Base-by-base conservation (phyloP, 2,329 filamentous ascomycete genomes). In the Alternaria sp. region DNA sequence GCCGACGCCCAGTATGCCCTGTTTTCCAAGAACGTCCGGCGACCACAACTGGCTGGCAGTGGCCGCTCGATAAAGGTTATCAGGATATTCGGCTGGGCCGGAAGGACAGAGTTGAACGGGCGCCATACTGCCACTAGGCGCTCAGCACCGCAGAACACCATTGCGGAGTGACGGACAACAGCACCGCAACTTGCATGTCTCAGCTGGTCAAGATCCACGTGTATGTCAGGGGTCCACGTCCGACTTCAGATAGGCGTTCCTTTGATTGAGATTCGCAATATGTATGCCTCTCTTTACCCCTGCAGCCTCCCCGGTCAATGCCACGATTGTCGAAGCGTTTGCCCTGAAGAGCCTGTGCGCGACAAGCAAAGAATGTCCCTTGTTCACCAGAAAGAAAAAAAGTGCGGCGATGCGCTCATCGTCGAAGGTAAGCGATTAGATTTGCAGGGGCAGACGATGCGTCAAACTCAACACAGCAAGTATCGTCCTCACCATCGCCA, bases 201-300 rank as follows among this genome's bases (percentile, higher is more conserved):
- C 69, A 74, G 64, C 69, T 72, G 66, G 58, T 66, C 63, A 46
- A 47, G 46, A 44, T 63, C 73, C 75, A 79, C 75, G 76, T 78
- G 74, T 73, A 68, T 17, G 55, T 51, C 74, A 75, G 66, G 72
- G 72, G 67, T 72, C 73, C 49, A 46, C 61, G 57, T 68, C 60
- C 68, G 68, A 65, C 62, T 64, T 64, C 58, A 59, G 62, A 45
- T 57, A 59, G 56, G 60, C 65, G 63, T 57, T 66, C 61, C 68
- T 70, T 74, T 72, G 65, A 68, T 70, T 72, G 67, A 67, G 62
- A 70, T 73, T 71, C 71, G 70, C 66, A 73, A 40, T 36, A 72
- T 70, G 62, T 70, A 65, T 71, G 28, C 63, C 67, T 25, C 64
- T 66, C 65, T 62, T 59, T 43, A 44, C 61, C 69, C 68, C 65